Base-by-base conservation (phyloP, 2,329 filamentous ascomycete genomes). In the Aspergillus sp. region DNA sequence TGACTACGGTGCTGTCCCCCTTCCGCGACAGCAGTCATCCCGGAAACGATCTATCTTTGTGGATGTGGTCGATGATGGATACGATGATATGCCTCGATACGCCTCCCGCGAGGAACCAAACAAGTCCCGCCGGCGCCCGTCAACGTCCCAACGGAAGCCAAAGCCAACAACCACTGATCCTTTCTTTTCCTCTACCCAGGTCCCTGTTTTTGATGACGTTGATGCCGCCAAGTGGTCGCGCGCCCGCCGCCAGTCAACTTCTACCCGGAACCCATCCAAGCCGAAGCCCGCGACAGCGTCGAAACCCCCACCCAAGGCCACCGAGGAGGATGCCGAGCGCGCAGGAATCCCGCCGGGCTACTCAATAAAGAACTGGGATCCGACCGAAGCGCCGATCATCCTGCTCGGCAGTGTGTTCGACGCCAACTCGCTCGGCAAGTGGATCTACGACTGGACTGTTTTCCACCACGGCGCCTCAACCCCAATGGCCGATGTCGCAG, bases 401-500 rank as follows among this genome's bases (percentile, higher is more conserved):
- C 85, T 99, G 24, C 84, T 98, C 21, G 95, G 95, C 51, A 96
- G 91, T 71, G 95, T 98, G 56, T 98, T 98, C 71, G 95, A 98
- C 72, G 91, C 93, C 70, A 97, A 98, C 83, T 96, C 91, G 24
- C 84, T 99, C 31, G 95, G 95, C 70, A 97, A 97, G 79, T 99
- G 95, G 95, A 96, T 99, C 71, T 99, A 96, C 77, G 95, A 98
- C 82, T 99, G 95, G 95, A 97, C 95, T 17, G 91, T 97, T 63
- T 96, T 91, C 79, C 88, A 89, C 73, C 88, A 96, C 66, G 91
- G 91, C 39, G 85, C 91, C 14, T 85, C 85, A 41, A 91, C 90
- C 11, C 90, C 92, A 51, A 90, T 97, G 70, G 86, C 92, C 53
- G 92, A 97, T 64, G 88, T 96, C 76, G 93, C 95, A 2, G 95